Conservation (phyloP, 768 basidiomycete genomes). For the Baorangia bicolor region DNA sequence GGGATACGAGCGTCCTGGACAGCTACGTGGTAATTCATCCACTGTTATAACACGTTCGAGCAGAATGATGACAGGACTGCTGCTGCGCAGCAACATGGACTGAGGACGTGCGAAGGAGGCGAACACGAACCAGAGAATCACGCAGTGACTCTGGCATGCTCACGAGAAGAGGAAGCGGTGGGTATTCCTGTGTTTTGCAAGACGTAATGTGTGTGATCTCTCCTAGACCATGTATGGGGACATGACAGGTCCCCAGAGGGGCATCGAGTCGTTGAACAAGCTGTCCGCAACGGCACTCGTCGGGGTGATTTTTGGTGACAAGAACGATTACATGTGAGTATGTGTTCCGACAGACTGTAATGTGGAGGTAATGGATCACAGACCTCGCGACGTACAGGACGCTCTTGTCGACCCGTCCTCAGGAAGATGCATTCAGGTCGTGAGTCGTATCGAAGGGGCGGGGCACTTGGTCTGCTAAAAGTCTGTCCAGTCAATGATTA, state of each 20-base stretch:
- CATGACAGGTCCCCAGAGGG: conserved; percentile 50
- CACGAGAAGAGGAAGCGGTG: conserved; percentile 62
- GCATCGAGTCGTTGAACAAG: conserved; percentile 46
- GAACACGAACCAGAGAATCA: conserved; percentile 28
- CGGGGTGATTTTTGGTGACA: conserved; percentile 52
- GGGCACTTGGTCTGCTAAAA: conserved; percentile 34
- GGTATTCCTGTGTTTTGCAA: conserved; percentile 17
- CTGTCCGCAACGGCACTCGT: conserved; percentile 43
- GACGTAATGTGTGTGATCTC: not conserved
- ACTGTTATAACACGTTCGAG: not conserved
- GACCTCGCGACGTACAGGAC: conserved; percentile 34
- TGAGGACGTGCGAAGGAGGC: conserved; percentile 38
- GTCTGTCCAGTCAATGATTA: too few relatives aligned
- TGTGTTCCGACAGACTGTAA: not conserved
- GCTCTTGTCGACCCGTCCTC: conserved; percentile 26
- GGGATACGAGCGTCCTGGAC: conserved; percentile 55
- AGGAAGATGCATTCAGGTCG: conserved; percentile 22
- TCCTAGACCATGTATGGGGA: conserved; percentile 64
- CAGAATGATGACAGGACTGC: not conserved
- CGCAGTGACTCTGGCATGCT: conserved; percentile 55
- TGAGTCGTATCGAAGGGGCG: conserved; percentile 25
- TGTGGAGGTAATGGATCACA: conserved; percentile 5
- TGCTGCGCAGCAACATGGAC: conserved; percentile 43
- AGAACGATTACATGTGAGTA: conserved; percentile 53
- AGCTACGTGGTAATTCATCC: conserved; percentile 49